Percentiles rank a stretch among this genome's conserved stretches.
Conservation (phyloP, 768 basidiomycete species). For the Boletus subparvulus region DNA sequence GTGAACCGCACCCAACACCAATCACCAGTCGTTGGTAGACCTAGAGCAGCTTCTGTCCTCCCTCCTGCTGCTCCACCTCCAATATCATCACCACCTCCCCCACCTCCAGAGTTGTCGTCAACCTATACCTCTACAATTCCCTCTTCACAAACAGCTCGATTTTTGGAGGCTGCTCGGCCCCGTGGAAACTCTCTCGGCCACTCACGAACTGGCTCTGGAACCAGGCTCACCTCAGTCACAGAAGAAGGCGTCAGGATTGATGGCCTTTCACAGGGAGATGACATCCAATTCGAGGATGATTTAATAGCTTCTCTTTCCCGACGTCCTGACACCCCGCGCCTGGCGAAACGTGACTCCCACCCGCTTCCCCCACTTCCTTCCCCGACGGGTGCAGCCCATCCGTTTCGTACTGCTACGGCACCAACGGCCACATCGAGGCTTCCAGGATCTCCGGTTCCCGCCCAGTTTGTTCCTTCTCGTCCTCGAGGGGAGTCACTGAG, state of each 20-base stretch:
- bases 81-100: slow-evolving; percentile 56
- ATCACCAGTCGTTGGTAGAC: slow-evolving; percentile 35
- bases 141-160: slow-evolving; percentile 31
- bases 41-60: slow-evolving; percentile 57
- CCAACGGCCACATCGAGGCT: slow-evolving; percentile 31
- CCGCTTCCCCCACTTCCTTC: slow-evolving; percentile 69
- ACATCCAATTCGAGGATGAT: slow-evolving; percentile 31
- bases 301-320: slow-evolving; percentile 30
- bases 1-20: slow-evolving; percentile 28
- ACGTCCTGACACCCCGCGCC: slow-evolving; percentile 44
- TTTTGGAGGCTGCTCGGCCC: slow-evolving; percentile 40
- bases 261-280: slow-evolving; percentile 30
- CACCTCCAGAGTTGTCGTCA: slow-evolving; percentile 42
- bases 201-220: slow-evolving; percentile 53
- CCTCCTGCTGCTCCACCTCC: slow-evolving; percentile 70
- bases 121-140: slow-evolving; percentile 29
- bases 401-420: slow-evolving; percentile 26
- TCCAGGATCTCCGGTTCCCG: slow-evolving; percentile 49
- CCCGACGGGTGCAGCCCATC: slow-evolving; percentile 36
- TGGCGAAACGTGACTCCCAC: slow-evolving; percentile 51
- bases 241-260: slow-evolving; percentile 54
- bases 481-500: slow-evolving; percentile 58
- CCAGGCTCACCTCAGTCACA: slow-evolving; percentile 56
- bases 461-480: slow-evolving; percentile 44
- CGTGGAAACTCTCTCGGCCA: slow-evolving; percentile 55